These are phyloP conservation scores for Withania somnifera DNA, from an alignment of 305 asterid species.

Conservation along the genomic window DNA sequence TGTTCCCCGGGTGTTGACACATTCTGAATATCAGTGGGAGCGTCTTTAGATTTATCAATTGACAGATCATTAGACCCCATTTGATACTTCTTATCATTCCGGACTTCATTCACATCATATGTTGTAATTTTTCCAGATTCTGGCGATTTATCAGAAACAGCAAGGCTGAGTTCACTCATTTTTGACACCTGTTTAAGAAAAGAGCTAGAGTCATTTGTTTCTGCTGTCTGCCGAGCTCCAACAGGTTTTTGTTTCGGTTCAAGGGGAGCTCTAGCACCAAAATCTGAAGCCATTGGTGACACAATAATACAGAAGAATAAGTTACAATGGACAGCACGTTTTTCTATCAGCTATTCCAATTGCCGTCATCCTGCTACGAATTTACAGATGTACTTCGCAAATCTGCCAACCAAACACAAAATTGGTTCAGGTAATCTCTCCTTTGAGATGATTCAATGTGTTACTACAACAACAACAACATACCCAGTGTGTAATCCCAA, in stretches of 20 bases:
- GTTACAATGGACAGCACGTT: constrained; percentile 14
- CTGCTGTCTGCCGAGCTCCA: constrained; percentile 24
- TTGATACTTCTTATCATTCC: constrained; percentile 12
- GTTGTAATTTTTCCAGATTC: constrained; percentile 13
- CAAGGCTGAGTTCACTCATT: constrained; percentile 21
- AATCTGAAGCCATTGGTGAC: constrained; percentile 17
- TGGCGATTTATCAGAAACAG: constrained; percentile 14
- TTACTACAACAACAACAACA: no score
- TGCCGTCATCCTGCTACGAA: constrained; percentile 5
- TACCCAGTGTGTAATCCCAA: no score
- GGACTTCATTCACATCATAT: constrained; percentile 6
- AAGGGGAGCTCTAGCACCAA: constrained; percentile 3
- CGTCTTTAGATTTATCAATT: constrained; percentile 23
- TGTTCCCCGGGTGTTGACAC: constrained; percentile 26
- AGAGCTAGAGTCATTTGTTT: constrained; percentile 20
- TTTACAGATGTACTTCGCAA: background rate
- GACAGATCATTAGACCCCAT: constrained; percentile 14
- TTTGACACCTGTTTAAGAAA: constrained; percentile 24
- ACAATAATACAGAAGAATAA: background rate
- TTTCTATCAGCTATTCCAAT: background rate
- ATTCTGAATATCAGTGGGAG: constrained; percentile 25
- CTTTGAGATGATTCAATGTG: background rate
- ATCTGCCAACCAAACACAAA: background rate
- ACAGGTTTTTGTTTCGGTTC: constrained; percentile 16
- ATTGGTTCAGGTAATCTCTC: background rate